These are phyloP conservation scores for Gentiana macrophylla DNA, from an alignment of 257 asterid species.

Conservation along the genomic window DNA sequence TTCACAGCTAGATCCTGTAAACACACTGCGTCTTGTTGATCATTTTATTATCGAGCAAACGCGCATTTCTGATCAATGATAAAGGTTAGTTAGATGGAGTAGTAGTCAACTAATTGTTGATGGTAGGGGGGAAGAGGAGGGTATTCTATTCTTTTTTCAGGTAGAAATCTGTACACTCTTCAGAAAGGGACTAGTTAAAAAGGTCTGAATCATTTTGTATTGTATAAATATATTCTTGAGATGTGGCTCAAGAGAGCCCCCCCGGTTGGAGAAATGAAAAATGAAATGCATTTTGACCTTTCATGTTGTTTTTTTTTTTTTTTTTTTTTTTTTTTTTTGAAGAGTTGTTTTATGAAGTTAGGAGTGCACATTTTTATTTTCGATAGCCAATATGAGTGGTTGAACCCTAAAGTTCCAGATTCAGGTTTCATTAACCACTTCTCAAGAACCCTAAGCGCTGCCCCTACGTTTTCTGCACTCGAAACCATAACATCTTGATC, in stretches of 20 bases:
- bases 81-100: background rate
- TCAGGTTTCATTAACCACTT: too few relatives aligned
- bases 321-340: background rate
- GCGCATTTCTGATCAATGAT: constrained; percentile 24
- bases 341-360: too few relatives aligned
- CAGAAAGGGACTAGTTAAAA: background rate
- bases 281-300: background rate
- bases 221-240: constrained; percentile 1
- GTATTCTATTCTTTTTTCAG: background rate
- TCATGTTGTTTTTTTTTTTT: background rate
- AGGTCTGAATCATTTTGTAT: background rate
- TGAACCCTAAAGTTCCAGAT: too few relatives aligned
- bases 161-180: background rate
- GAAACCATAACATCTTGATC: too few relatives aligned
- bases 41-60: constrained; percentile 57
- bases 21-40: constrained; percentile 66
- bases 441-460: too few relatives aligned
- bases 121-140: background rate
- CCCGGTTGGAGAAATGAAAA: background rate
- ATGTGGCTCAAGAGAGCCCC: background rate
- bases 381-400: too few relatives aligned
- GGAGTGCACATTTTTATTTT: too few relatives aligned
- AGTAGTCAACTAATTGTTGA: constrained; percentile 50
- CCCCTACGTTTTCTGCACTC: too few relatives aligned
- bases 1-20: constrained; percentile 67